These are phyloP conservation scores for Hyphodiscus hymeniophilus DNA, from an alignment of 495 filamentous ascomycete genomes.

Conservation along the genomic window DNA sequence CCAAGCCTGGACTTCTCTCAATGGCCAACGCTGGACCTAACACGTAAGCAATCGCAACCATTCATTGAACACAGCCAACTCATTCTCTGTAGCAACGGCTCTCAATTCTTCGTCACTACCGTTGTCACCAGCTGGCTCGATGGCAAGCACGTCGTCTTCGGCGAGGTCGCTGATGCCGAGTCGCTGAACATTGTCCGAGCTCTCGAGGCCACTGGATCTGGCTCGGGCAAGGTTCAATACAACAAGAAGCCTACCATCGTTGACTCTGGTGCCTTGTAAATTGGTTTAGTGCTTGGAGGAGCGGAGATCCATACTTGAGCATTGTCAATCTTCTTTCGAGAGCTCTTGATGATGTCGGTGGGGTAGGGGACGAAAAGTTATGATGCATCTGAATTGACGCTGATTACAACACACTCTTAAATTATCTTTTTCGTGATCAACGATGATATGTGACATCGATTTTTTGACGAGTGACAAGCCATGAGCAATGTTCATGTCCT, in stretches of 20 bases:
- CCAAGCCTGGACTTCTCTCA: slow-evolving; percentile 56
- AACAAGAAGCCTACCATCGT: slow-evolving; percentile 60
- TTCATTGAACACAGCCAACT: slow-evolving; percentile 11
- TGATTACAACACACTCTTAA: slow-evolving; percentile 5
- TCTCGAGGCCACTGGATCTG: slow-evolving; percentile 63
- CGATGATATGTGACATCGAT: neutral
- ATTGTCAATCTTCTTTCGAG: slow-evolving; percentile 6
- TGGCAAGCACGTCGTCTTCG: slow-evolving; percentile 76
- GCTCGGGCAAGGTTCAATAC: slow-evolving; percentile 53
- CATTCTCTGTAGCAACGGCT: slow-evolving; percentile 53
- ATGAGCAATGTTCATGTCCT: too few species aligned
- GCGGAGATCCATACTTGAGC: slow-evolving; percentile 11
- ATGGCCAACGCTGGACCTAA: slow-evolving; percentile 80
- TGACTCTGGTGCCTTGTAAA: slow-evolving; percentile 48
- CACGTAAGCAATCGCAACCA: slow-evolving; percentile 45
- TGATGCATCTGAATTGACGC: slow-evolving; percentile 10
- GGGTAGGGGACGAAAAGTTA: slow-evolving; percentile 19
- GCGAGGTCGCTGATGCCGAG: slow-evolving; percentile 48
- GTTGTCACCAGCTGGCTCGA: slow-evolving; percentile 66
- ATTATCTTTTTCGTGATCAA: neutral
- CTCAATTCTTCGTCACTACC: slow-evolving; percentile 74
- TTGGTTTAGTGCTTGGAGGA: neutral
- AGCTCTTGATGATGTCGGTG: slow-evolving; percentile 1
- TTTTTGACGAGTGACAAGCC: neutral
- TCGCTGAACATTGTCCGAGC: slow-evolving; percentile 59